Percentiles rank a stretch among this genome's conserved stretches.
phyloP scores from a whole-genome alignment of 2,329 filamentous ascomycete genomes.

The Epichloe brachyelytri region DNA sequence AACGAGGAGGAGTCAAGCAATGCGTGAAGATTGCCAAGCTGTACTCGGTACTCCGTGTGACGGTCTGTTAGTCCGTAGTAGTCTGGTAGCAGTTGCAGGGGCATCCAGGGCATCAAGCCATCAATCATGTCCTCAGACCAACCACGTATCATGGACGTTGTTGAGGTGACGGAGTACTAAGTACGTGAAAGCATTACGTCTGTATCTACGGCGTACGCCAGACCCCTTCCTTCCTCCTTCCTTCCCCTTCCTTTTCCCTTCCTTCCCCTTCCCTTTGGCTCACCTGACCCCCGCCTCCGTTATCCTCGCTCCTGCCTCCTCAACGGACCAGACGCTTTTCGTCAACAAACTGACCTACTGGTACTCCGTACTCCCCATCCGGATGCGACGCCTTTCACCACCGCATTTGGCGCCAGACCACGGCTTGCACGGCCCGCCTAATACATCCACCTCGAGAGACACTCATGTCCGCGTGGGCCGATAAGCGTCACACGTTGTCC shows the following conservation, averaged over 20 bases:
- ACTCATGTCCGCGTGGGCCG: not conserved
- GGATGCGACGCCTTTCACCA: not conserved
- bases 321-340: not conserved
- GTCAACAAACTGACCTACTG: not conserved
- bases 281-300: not conserved
- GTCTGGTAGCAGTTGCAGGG: not conserved
- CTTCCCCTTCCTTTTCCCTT: too few relatives aligned
- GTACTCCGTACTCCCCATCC: not conserved
- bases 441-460: not conserved
- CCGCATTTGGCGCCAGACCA: not conserved
- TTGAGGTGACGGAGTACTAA: not conserved
- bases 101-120: not conserved
- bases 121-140: not conserved
- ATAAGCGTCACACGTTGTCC: constrained; percentile 3
- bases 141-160: not conserved
- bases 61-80: too few relatives aligned
- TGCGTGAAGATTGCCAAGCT: too few relatives aligned
- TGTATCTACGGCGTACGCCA: constrained; percentile 2
- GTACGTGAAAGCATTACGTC: constrained; percentile 17
- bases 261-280: not conserved
- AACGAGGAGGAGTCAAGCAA: too few relatives aligned
- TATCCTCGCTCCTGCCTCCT: not conserved
- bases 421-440: not conserved
- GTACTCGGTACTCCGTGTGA: too few relatives aligned
- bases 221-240: not conserved